Evolutionary conservation across 139 green algal species (phyloP), one percentile per base, ranked within the genome.

Genomic region (Astrephomene gubernaculifera): DNA sequence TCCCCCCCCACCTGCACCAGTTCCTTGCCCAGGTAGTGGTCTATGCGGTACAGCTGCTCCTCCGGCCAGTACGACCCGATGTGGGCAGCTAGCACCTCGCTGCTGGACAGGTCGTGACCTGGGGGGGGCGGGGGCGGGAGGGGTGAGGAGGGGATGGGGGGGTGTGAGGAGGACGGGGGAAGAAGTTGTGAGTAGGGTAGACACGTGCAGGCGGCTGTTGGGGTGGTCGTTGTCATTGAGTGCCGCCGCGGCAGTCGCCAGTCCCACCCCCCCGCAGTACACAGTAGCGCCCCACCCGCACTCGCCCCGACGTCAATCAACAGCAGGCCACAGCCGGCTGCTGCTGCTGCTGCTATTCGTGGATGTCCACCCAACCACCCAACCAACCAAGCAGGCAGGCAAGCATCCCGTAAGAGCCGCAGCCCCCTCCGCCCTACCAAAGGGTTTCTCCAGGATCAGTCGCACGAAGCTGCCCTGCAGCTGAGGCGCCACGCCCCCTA

Each of bases 1-100:
- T 43, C 10, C n/a, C 21, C 41, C 82, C 73, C 21, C 35, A 91
- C 89, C 90, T 93, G 90, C 41, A 92, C 94, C 79, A 99, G 88
- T 92, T 99, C 97, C 90, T 99, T 99, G 60, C 96, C 97, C 72
- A 99, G 93, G 90, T 99, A 99, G 93, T 99, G 97, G 89, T 99
- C 97, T 39, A 99, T 99, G 53, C 96, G 91, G 90, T 99, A 99
- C 31, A 99, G 82, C 85, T 97, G 87, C 27, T 95, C 89, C 91
- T 99, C 97, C 0, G 92, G 89, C 75, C 96, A 99, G 43, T 97
- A 90, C 52, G 25, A 44, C 0, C 92, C 93, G 41, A 99, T 91
- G 61, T 92, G 49, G 1, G 90, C 65, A 2, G 91, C 94, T 75
- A 99, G 92, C 45, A 92, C 85, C 90, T 99, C 97, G n/a, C 90